Evolutionary conservation across 2,329 filamentous ascomycete genomes (phyloP), one percentile per base, ranked within the genome.

Genomic region (Fonsecaea erecta): DNA sequence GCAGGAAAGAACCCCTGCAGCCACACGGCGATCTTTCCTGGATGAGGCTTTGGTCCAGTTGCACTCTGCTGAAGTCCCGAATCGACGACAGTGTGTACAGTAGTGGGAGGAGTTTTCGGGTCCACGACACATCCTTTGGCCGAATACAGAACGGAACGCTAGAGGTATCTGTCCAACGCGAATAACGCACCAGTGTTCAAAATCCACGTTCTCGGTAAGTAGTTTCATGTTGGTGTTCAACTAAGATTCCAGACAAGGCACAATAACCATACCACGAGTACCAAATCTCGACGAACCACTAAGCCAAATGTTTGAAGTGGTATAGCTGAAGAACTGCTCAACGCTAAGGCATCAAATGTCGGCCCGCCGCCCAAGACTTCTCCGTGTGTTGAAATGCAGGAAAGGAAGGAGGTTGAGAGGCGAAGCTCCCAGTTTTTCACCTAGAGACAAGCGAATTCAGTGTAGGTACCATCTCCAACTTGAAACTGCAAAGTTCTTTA

Each of bases 211-310:
- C 37, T 48, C 21, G 43, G 43, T 48, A 24, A 24, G 43, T 48
- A 24, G 18, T 24, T 11, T 8, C 3, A 24, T 2, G 9, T 48
- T 48, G 43, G 43, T 14, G 43, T 18, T 43, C 55, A 18, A 40
- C 24, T 18, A 28, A n/a, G 24, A 18, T 24, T 21, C 21, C 35
- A 28, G 37, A 46, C 58, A 32, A 51, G 58, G 58, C 58, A 48
- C 58, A 60, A 51, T 2, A 60, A 40, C n/a, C 55, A 30, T 35
- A 30, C 32, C 30, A 48, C n/a, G 46, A 37, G n/a, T 35, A 40
- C 34, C 37, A 34, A 60, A 51, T 48, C 34, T 51, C 55, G 21
- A 58, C 37, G 16, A 48, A 14, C 12, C 54, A 58, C 55, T 58
- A 58, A 30, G 3, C 55, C 35, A 37, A 43, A 24, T 24, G 28